Base-by-base conservation (phyloP, 176 grass and related monocot species). In the Zizania latifolia region DNA sequence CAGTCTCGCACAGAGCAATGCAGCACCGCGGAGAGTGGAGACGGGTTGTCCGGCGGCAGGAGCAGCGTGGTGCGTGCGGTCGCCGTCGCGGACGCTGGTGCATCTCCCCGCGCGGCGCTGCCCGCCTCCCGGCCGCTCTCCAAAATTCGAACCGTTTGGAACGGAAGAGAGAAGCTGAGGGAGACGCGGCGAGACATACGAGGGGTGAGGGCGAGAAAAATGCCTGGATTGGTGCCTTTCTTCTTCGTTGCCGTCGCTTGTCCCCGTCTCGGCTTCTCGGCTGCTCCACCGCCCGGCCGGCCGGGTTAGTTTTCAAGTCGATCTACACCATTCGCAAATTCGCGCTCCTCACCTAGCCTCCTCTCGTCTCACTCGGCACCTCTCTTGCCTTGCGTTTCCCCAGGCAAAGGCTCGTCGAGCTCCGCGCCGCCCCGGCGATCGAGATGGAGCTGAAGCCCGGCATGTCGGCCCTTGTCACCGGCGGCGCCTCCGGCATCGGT, bases 401-500 rank as follows among this genome's bases (percentile, higher is more conserved):
- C 12, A 23, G 46, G 27, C 70, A 27, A 28, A 58, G 50, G 48
- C 27, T 44, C 37, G 9, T 38, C 21, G 33, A 21, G 21, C 50
- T 16, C 33, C 9, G 32, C 32, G 0, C 51, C 5, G 4, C 33
- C 32, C 22, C 51, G 70, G n/a, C 50, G 22, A 51, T n/a, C n/a
- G 75, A 78, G 68, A 99, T 99, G 96, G 89, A 95, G 89, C 92
- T 99, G 26, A 99, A 90, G 83, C 86, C 96, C 69, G 96, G 92
- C 65, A 77, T 99, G 92, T 94, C 96, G 33, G 96, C 75, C 30
- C 82, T 99, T 64, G 87, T 99, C 72, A 99, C 95, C 33, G 96
- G 96, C 59, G 96, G 87, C 53, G 92, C 87, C 51, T 88, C 92
- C 57, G 96, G 96, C 55, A 99, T 99, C 35, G 96, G 96, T 94